A percentile compares a stretch with the other conserved stretches of the same genome.
Evolutionary conservation across 1,284 basidiomycete species (phyloP).

Genomic region (Tilletiopsis washingtonensis): DNA sequence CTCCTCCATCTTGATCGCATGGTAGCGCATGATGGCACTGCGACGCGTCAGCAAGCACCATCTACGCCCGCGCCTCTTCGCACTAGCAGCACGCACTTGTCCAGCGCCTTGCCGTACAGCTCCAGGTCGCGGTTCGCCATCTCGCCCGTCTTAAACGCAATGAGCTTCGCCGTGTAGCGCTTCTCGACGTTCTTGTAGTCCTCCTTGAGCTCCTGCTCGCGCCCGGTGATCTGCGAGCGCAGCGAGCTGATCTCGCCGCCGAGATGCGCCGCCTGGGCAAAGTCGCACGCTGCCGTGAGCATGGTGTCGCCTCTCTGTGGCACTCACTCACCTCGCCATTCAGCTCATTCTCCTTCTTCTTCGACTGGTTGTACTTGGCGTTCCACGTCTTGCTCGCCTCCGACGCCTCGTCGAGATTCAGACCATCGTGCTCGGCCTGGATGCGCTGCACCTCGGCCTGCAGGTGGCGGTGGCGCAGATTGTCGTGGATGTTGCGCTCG

Average conservation of each 20-base stretch:
- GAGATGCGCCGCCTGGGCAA: slow-evolving; percentile 45
- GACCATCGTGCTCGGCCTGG: slow-evolving; percentile 61
- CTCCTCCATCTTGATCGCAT: slow-evolving; percentile 98
- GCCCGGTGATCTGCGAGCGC: slow-evolving; percentile 47
- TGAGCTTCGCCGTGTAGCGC: slow-evolving; percentile 78
- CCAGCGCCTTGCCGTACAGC: slow-evolving; percentile 93
- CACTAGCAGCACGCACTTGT: too few species aligned
- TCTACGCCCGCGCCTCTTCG: too few species aligned
- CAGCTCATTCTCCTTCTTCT: slow-evolving; percentile 63
- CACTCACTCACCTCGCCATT: too few species aligned
- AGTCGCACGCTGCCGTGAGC: too few species aligned
- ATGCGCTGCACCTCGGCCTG: slow-evolving; percentile 61
- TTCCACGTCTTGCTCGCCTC: slow-evolving; percentile 64
- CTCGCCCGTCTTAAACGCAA: slow-evolving; percentile 68
- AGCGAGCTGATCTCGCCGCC: slow-evolving; percentile 38
- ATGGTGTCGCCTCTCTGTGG: too few species aligned
- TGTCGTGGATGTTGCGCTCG: slow-evolving; percentile 67
- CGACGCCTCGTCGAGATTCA: slow-evolving; percentile 32
- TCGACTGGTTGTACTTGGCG: slow-evolving; percentile 63
- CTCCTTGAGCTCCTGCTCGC: slow-evolving; percentile 63
- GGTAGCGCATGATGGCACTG: slow-evolving; percentile 97
- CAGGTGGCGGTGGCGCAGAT: slow-evolving; percentile 69
- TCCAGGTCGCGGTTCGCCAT: slow-evolving; percentile 57
- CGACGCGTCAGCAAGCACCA: too few species aligned
- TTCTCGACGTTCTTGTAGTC: slow-evolving; percentile 83